Conservation (phyloP, 208 protist genomes). For the Leishmania turanica region DNA sequence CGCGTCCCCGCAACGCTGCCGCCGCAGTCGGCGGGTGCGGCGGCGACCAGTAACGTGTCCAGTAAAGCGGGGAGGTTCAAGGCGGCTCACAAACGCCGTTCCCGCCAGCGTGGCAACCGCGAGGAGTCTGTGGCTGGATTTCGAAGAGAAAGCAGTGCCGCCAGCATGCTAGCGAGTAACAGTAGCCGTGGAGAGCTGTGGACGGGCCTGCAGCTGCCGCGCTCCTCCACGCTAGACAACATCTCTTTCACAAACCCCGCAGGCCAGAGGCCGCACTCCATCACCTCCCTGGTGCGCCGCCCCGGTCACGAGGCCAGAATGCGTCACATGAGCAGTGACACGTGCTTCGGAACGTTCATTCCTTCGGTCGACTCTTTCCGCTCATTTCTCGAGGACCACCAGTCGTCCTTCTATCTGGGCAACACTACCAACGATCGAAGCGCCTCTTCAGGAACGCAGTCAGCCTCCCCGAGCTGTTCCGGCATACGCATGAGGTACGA, state of each 20-base stretch:
- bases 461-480: neutral
- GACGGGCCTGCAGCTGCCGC: slow-evolving; percentile 9
- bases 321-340: slow-evolving; percentile 13
- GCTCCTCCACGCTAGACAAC: neutral
- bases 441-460: neutral
- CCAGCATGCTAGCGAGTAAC: neutral
- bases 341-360: slow-evolving; percentile 7
- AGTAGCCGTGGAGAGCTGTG: slow-evolving; percentile 1
- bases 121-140: neutral
- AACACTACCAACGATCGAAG: neutral
- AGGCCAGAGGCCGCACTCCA: neutral
- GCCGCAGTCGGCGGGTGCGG: neutral
- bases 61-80: neutral
- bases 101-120: neutral
- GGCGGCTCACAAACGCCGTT: neutral
- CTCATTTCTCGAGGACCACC: slow-evolving; percentile 7
- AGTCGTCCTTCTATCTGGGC: neutral
- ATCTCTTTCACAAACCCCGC: neutral
- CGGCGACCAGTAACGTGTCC: neutral
- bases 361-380: slow-evolving; percentile 2
- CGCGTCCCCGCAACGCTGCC: neutral
- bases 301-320: neutral
- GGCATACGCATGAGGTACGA: neutral
- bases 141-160: neutral
- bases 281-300: neutral